Conservation (phyloP, 345 rosid genomes). For the Lepidium didymum region DNA sequence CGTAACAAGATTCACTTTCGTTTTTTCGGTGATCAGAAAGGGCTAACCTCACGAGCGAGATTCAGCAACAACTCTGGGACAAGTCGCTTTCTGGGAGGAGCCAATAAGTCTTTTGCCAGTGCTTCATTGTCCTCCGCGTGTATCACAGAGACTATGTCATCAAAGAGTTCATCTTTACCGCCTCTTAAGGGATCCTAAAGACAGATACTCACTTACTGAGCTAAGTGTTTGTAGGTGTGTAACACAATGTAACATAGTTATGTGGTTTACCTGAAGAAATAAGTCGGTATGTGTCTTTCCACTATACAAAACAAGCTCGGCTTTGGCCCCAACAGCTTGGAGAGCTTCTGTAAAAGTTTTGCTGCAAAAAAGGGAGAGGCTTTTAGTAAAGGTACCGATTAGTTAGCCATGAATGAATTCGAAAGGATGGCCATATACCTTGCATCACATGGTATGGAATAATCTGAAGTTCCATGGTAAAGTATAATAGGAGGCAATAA, state of each 20-base stretch:
- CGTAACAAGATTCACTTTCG: neutral
- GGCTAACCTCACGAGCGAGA: conserved; percentile 74
- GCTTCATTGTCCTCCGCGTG: conserved; percentile 62
- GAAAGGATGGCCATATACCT: conserved; percentile 47
- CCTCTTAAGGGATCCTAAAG: conserved; percentile 93
- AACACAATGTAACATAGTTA: neutral
- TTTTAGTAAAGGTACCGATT: neutral
- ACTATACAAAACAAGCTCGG: conserved; percentile 51
- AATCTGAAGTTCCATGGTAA: conserved; percentile 87
- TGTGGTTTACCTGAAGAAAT: conserved; percentile 73
- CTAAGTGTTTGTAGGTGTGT: neutral
- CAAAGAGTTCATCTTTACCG: conserved; percentile 74
- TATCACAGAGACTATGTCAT: conserved; percentile 61
- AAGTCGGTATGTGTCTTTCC: conserved; percentile 93
- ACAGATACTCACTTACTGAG: neutral
- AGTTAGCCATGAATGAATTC: neutral
- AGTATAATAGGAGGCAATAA: conserved; percentile 72
- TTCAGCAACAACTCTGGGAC: conserved; percentile 67
- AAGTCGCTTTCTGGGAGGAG: conserved; percentile 77
- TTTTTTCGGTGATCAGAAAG: conserved; percentile 41
- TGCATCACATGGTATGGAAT: conserved; percentile 77
- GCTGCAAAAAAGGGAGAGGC: conserved; percentile 34
- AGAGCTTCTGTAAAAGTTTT: conserved; percentile 58
- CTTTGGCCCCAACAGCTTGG: conserved; percentile 51
- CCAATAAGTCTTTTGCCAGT: conserved; percentile 50